Conservation (phyloP, 768 basidiomycete species). For the Guyanaporus albipodus region DNA sequence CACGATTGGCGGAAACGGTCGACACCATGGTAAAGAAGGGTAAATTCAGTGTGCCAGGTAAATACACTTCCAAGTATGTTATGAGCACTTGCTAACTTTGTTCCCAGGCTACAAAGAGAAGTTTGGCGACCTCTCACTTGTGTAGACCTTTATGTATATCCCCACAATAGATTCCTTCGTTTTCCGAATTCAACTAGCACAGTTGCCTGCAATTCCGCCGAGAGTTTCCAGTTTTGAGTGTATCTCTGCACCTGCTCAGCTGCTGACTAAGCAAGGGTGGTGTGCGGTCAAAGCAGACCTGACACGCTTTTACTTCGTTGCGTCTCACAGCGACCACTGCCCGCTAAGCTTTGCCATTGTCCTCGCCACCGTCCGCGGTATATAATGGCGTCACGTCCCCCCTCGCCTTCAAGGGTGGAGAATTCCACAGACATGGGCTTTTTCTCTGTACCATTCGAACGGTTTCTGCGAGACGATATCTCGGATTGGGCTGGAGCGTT, state of each 20-base stretch:
- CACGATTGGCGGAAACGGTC: conserved; percentile 84
- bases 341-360: conserved; percentile 12
- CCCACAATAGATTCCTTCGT: conserved; percentile 18
- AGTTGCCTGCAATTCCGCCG: no score
- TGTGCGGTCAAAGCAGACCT: neutral
- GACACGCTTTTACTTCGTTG: conserved; percentile 7
- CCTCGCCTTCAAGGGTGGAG: conserved; percentile 36
- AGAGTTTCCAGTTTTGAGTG: neutral
- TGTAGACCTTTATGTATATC: conserved; percentile 50
- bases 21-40: conserved; percentile 97
- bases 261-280: conserved; percentile 25
- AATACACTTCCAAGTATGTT: conserved; percentile 5
- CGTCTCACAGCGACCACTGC: conserved; percentile 3
- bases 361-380: conserved; percentile 6
- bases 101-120: conserved; percentile 85
- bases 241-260: neutral
- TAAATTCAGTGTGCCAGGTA: conserved; percentile 97
- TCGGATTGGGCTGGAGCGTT: conserved; percentile 79
- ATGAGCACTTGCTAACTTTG: conserved; percentile 3
- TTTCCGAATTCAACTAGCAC: neutral
- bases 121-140: conserved; percentile 89
- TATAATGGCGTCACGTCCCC: conserved; percentile 36
- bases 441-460: conserved; percentile 69
- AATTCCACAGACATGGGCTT: conserved; percentile 40
- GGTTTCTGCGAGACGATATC: conserved; percentile 69